These are phyloP conservation scores for Pestalotiopsis sp. DNA, from an alignment of 2,329 filamentous ascomycete genomes.

Conservation along the genomic window DNA sequence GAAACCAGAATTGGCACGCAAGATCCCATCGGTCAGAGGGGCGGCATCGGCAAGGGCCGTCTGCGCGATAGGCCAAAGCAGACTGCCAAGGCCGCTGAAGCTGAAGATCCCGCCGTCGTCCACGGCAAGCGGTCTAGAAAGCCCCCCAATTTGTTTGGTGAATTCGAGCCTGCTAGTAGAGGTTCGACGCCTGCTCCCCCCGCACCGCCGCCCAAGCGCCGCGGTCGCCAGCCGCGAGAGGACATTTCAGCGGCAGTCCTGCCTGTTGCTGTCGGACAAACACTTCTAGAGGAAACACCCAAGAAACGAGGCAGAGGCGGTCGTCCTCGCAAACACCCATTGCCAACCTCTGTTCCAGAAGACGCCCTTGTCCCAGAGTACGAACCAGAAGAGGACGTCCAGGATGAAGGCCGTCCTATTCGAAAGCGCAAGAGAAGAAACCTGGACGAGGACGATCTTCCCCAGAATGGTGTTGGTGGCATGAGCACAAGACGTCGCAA, in stretches of 20 bases:
- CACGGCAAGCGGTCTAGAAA: constrained; percentile 58
- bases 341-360: constrained; percentile 24
- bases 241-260: constrained; percentile 22
- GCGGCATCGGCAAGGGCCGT: constrained; percentile 58
- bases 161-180: constrained; percentile 52
- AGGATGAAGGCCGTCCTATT: constrained; percentile 5
- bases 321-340: constrained; percentile 30
- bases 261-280: constrained; percentile 14
- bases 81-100: constrained; percentile 61
- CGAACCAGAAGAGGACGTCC: constrained; percentile 13
- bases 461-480: constrained; percentile 14
- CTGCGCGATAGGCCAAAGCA: constrained; percentile 60
- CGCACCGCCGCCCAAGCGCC: constrained; percentile 27
- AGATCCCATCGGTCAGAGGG: constrained; percentile 57
- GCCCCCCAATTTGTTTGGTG: constrained; percentile 52
- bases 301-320: constrained; percentile 34
- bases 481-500: constrained; percentile 19
- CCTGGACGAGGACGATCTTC: constrained; percentile 15
- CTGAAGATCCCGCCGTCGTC: constrained; percentile 46
- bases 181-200: constrained; percentile 49
- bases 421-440: constrained; percentile 19
- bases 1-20: constrained; percentile 61
- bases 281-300: constrained; percentile 23
- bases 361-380: constrained; percentile 17
- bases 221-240: constrained; percentile 23